A percentile compares a stretch with the other conserved stretches of the same genome.
These are phyloP conservation scores for Neopestalotiopsis clavispora DNA, from an alignment of 2,329 filamentous ascomycete genomes.

Conservation along the genomic window DNA sequence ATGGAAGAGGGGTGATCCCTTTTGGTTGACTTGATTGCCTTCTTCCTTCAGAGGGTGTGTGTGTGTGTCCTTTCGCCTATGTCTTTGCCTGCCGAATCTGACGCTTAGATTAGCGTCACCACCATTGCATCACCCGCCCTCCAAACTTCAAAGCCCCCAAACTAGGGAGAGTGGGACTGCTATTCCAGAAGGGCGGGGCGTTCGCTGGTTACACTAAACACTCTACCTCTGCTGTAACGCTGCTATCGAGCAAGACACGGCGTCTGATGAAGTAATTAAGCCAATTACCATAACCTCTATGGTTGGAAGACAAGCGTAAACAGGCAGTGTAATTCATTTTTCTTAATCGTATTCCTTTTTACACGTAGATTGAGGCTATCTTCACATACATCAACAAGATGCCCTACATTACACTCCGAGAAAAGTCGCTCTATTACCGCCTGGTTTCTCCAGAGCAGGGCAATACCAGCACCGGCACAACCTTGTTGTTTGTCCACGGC, in stretches of 20 bases:
- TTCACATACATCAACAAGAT: not conserved
- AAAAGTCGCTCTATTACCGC: conserved; percentile 7
- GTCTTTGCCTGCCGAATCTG: not conserved
- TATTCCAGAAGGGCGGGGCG: not conserved
- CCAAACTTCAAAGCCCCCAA: not conserved
- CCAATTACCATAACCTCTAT: not conserved
- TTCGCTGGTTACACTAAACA: not conserved
- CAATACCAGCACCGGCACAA: conserved; percentile 20
- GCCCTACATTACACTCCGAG: conserved; percentile 2
- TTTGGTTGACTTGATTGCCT: not conserved
- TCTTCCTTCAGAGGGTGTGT: not conserved
- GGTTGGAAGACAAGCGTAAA: not conserved
- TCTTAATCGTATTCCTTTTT: no score
- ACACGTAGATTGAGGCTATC: not conserved
- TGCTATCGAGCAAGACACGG: not conserved
- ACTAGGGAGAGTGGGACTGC: not conserved
- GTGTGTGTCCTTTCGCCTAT: not conserved
- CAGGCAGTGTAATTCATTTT: not conserved
- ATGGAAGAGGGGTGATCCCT: not conserved
- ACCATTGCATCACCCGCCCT: not conserved
- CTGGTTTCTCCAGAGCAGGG: not conserved
- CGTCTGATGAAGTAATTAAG: not conserved
- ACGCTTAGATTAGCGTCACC: not conserved
- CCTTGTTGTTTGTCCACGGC: conserved; percentile 61
- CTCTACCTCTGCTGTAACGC: not conserved